Conservation (phyloP, 2,329 filamentous ascomycete species). For the Fusarium annulatum region DNA sequence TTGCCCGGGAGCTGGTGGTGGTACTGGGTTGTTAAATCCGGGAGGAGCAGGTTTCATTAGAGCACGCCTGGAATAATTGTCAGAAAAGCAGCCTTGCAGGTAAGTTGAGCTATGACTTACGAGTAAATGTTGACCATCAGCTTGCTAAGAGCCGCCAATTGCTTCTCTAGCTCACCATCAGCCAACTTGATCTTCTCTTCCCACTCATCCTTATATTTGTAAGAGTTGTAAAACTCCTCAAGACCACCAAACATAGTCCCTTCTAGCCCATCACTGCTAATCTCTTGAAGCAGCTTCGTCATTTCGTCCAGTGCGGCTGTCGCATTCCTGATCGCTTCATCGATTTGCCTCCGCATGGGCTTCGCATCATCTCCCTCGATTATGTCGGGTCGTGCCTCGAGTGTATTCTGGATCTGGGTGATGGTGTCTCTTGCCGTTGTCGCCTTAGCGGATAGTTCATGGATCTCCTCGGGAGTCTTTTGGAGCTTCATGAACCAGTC, state of each 20-base stretch:
- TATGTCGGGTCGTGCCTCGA: conserved; percentile 46
- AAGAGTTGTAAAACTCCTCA: conserved; percentile 50
- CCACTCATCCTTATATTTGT: conserved; percentile 48
- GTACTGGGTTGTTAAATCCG: conserved; percentile 21
- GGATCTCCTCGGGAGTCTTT: conserved; percentile 48
- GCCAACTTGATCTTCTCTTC: conserved; percentile 48
- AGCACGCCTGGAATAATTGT: conserved; percentile 36
- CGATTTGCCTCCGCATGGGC: conserved; percentile 46
- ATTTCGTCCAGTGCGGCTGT: conserved; percentile 43
- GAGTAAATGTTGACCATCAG: conserved; percentile 51
- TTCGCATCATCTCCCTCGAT: conserved; percentile 47
- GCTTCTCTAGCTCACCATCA: conserved; percentile 46
- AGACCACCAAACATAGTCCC: conserved; percentile 39
- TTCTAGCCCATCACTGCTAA: conserved; percentile 40
- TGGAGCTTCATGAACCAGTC: conserved; percentile 49
- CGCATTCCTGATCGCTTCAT: conserved; percentile 43
- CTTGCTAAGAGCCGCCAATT: conserved; percentile 43
- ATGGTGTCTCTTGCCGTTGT: conserved; percentile 48
- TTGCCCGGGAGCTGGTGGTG: conserved; percentile 24
- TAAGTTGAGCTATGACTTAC: conserved; percentile 30
- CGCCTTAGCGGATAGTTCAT: conserved; percentile 41
- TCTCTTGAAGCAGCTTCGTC: conserved; percentile 47
- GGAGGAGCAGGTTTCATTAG: conserved; percentile 45
- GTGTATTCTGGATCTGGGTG: conserved; percentile 45
- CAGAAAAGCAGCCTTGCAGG: not conserved